These are phyloP conservation scores for Samsoniella hepiali DNA, from an alignment of 2,329 filamentous ascomycete genomes.

Conservation along the genomic window DNA sequence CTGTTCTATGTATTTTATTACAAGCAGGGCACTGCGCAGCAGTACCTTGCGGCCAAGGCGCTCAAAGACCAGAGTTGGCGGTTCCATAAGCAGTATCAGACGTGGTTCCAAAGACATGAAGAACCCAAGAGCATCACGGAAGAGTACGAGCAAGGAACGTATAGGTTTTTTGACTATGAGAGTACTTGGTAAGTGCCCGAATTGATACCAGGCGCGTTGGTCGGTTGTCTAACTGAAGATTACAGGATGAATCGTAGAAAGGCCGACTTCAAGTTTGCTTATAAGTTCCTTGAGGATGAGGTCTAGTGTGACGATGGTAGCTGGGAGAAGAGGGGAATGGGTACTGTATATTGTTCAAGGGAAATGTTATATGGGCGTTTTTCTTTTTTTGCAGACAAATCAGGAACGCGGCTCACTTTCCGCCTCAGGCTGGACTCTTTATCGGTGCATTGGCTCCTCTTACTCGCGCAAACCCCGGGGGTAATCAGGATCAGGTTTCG, in stretches of 20 bases:
- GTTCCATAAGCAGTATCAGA: conserved; percentile 99
- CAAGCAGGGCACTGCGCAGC: conserved; percentile 91
- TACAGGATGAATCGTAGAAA: conserved; percentile 96
- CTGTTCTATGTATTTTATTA: conserved; percentile 99
- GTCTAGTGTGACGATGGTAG: conserved; percentile 43
- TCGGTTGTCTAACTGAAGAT: not conserved
- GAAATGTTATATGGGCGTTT: conserved; percentile 10
- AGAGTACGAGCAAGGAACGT: conserved; percentile 97
- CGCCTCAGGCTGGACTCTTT: conserved; percentile 1
- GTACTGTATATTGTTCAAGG: conserved; percentile 16
- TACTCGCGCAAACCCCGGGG: not conserved
- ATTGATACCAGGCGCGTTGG: not conserved
- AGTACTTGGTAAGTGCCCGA: conserved; percentile 78
- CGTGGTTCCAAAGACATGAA: conserved; percentile 98
- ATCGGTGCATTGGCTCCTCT: conserved; percentile 4
- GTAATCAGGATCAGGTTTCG: not conserved
- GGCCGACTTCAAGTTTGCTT: conserved; percentile 96
- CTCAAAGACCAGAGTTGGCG: conserved; percentile 98
- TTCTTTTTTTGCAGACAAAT: conserved; percentile 11
- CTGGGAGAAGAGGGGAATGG: not conserved
- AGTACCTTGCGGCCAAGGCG: conserved; percentile 93
- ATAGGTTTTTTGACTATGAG: conserved; percentile 99
- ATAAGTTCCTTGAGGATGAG: conserved; percentile 96
- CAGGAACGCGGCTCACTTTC: conserved; percentile 1
- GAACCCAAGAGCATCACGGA: conserved; percentile 98